Percentiles rank a stretch among this genome's conserved stretches.
phyloP scores from a whole-genome alignment of 768 basidiomycete genomes.

The Tulasnella sp. region DNA sequence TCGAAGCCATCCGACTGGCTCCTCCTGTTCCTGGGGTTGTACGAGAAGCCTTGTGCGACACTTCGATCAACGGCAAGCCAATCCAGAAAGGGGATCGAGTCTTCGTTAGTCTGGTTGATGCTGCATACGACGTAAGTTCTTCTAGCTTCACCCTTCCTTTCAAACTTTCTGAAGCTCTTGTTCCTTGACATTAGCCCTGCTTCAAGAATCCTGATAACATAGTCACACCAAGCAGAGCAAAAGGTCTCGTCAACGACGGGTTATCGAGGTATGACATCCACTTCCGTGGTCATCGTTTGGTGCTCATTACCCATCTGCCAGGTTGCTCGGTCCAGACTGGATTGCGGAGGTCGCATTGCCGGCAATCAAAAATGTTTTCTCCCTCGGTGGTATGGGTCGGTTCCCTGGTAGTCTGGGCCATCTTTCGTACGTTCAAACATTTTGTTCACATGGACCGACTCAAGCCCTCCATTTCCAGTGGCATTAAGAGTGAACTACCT shows the following conservation, averaged over 20 bases:
- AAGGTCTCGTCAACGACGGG: neutral
- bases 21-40: neutral
- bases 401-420: neutral
- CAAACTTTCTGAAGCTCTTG: neutral
- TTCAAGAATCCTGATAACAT: conserved; percentile 10
- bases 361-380: conserved; percentile 13
- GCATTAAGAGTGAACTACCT: neutral
- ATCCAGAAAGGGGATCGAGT: neutral
- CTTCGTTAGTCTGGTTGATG: conserved; percentile 11
- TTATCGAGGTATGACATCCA: neutral
- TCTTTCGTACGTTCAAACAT: conserved; percentile 2
- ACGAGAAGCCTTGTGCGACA: neutral
- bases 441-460: neutral
- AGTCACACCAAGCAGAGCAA: neutral
- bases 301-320: neutral
- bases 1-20: conserved; percentile 34
- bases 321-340: conserved; percentile 11
- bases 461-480: neutral
- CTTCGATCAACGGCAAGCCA: neutral
- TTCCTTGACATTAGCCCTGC: neutral
- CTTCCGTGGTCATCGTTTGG: too few species aligned
- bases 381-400: neutral
- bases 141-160: neutral
- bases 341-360: neutral
- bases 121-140: conserved; percentile 15